Evolutionary conservation across 164 flowering plant genomes (phyloP), one percentile per base, ranked within the genome.

Genomic region (Chloranthus sessilifolius): DNA sequence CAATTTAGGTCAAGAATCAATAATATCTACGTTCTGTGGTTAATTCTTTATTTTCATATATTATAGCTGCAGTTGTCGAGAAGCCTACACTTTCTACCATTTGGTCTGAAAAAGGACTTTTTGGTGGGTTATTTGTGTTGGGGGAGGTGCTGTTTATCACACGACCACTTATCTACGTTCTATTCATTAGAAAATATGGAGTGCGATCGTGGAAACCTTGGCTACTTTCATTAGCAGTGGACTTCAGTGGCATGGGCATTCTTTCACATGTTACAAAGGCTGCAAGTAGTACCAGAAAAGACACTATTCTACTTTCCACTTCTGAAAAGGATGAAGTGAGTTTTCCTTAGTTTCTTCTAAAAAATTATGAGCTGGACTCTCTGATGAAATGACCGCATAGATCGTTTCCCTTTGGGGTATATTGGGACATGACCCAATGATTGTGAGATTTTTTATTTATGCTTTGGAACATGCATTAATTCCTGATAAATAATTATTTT

Each of bases 171-270:
- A 66, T 94, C 17, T 94, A 94, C 63, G 97, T 87, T 47, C 55
- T 89, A 38, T 74, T 84, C 33, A 79, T 94, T 28, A 75, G 88
- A 68, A 94, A 73, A 61, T 89, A 75, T 73, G 97, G 99, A 49
- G 62, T 66, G 43, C 75, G 79, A 52, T 89, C 97, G 39, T 94
- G 99, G 99, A 65, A 58, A 42, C 99, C 97, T 33, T 94, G 97
- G 99, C 55, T 78, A 46, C 52, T 80, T 46, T 87, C 97, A 3
- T 60, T 94, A 56, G 69, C 64, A 16, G 63, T 94, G 63, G 97
- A 94, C 46, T 35, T 83, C 20, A 30, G 68, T 31, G 90, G 95
- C 40, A 65, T 68, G 68, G 60, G 85, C 47, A 53, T 85, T 61
- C 66, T 83, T 57, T 74, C 82, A n/a, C 70, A 34, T 46, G 70